These are phyloP conservation scores for Starmerella bombi DNA, from an alignment of 805 yeast species.

Conservation along the genomic window DNA sequence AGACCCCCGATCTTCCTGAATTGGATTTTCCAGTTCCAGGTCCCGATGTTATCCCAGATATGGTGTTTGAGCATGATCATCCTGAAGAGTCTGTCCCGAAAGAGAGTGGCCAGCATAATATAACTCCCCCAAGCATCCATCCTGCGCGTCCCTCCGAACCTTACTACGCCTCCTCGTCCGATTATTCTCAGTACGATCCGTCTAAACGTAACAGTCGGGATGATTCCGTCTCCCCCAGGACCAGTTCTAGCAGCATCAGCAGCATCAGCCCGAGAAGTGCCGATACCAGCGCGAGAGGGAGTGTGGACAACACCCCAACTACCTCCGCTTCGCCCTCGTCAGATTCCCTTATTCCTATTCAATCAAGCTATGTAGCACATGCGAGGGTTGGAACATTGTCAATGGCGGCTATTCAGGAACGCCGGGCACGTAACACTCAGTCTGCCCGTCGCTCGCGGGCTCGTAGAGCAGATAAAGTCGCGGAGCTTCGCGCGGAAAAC, in stretches of 20 bases:
- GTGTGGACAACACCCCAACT: too few relatives aligned
- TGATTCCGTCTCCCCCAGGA: not conserved
- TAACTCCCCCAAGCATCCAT: not conserved
- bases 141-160: not conserved
- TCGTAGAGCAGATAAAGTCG: slow-evolving; percentile 30
- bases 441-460: slow-evolving; percentile 95
- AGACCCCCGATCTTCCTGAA: slow-evolving; percentile 11
- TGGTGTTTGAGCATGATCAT: slow-evolving; percentile 12
- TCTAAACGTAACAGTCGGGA: not conserved
- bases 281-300: too few relatives aligned
- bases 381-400: slow-evolving; percentile 11
- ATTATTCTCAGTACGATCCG: not conserved
- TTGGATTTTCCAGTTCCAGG: slow-evolving; percentile 17
- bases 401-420: slow-evolving; percentile 13
- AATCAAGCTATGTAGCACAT: slow-evolving; percentile 12
- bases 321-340: not conserved
- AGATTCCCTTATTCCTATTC: slow-evolving; percentile 11
- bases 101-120: not conserved
- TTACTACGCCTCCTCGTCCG: not conserved
- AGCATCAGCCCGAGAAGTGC: too few relatives aligned
- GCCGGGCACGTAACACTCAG: slow-evolving; percentile 77
- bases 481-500: slow-evolving; percentile 10
- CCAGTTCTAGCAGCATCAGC: too few relatives aligned
- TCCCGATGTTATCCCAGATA: slow-evolving; percentile 15
- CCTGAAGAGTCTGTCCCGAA: not conserved